Base-by-base conservation (phyloP, 306 rosid genomes). In the Castanea mollissima region DNA sequence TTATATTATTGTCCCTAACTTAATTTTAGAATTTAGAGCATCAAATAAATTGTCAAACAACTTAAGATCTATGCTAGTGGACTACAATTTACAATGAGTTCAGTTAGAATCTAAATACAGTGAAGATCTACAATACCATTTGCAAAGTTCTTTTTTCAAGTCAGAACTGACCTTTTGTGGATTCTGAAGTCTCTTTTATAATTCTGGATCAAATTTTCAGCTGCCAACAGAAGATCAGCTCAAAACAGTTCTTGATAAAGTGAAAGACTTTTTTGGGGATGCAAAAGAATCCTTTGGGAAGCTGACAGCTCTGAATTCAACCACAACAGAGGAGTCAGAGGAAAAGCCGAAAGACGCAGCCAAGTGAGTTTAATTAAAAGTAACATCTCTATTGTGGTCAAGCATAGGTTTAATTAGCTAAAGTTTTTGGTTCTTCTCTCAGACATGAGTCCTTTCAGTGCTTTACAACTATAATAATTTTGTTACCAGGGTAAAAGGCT, bases 281-380 rank as follows among this genome's bases (percentile, higher is more conserved):
- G 98, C 97, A 79, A 95, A 90, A 80, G 98, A 90, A 44, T 90
- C 98, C 69, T 95, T 95, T 75, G 92, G 96, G 35, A 89, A 90
- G 90, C 80, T 92, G 69, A 87, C 94, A 2, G 75, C 92, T 7
- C 79, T 90, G 67, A 85, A 81, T 62, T 23, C 85, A 18, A 27
- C 85, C 1, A 65, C 74, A 73, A 64, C 92, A 1, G 87, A 89
- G 52, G 90, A 85, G 63, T 79, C 90, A 19, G 83, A 84, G 68
- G 86, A 84, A 81, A 88, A 79, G 23, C 4, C 84, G 0, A 58
- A 69, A 76, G 83, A 80, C 81, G 85, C 86, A 44, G 74, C 87
- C 74, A 91, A 90, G 99, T 95, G 82, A 95, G 97, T 90, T 76
- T 65, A 56, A 69, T 57, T 64, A 19, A 10, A 35, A 2, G 10